Evolutionary conservation across 495 filamentous ascomycete genomes (phyloP), one percentile per base, ranked within the genome.

Genomic region (Neurospora pannonica): DNA sequence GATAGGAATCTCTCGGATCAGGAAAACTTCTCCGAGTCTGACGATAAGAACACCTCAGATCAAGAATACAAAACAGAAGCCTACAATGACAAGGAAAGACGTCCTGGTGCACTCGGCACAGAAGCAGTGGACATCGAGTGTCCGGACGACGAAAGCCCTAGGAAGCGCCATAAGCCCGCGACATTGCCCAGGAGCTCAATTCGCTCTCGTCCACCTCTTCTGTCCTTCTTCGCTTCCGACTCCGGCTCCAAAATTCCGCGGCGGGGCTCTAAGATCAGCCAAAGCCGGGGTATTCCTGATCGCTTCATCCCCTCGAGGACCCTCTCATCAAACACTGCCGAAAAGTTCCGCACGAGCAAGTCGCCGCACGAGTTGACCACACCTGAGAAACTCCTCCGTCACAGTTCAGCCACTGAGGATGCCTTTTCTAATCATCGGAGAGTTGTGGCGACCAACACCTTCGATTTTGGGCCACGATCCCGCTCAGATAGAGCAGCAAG

Each of bases 341-440:
- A 91, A 36, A 86, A 84, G 36, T 94, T 90, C 78, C 90, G 86
- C 74, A 79, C 91, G n/a, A 88, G 86, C 78, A 95, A 93, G 81
- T 80, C 84, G 62, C 83, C 88, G 3, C 81, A 88, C 36, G 85
- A 89, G 71, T 82, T 97, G 42, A 89, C 89, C 0, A 77, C 83
- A 17, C 81, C 84, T 38, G 93, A 95, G 77, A 90, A 84, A 74
- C 77, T 93, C 9, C 79, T 91, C 13, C 88, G 92, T 5, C 84
- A 86, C 71, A 86, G 86, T 38, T 84, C 84, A 40, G 86, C 83
- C 19, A 86, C 84, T 10, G 86, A 88, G 34, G 92, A 96, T 75
- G 89, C 92, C 0, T 96, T 97, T 77, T 86, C 88, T 72, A 85
- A 84, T 80, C 77, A 80, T 9, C 82, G 83, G 38, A 81, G 78